These are phyloP conservation scores for Candida namnaoensis DNA, from an alignment of 805 yeast species.

Conservation along the genomic window DNA sequence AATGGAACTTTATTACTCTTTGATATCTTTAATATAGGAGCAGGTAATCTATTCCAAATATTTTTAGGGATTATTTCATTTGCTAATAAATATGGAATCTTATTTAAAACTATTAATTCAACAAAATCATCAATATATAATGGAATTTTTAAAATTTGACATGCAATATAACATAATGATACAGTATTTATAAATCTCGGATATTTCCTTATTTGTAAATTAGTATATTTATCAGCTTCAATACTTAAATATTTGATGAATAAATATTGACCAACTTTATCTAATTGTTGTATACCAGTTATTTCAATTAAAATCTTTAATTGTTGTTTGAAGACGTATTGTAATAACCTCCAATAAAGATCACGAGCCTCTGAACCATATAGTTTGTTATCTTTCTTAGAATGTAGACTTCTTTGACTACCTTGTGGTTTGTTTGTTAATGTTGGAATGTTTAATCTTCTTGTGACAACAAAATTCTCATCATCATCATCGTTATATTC, in stretches of 20 bases:
- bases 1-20: constrained; percentile 32
- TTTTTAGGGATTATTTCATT: constrained; percentile 28
- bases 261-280: background rate
- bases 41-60: constrained; percentile 28
- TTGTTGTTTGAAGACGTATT: background rate
- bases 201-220: too few relatives aligned
- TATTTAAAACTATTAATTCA: constrained; percentile 29
- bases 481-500: constrained; percentile 84
- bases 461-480: constrained; percentile 39
- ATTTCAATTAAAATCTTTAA: too few relatives aligned
- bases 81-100: constrained; percentile 41
- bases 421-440: constrained; percentile 15
- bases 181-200: constrained; percentile 8
- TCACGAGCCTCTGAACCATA: constrained; percentile 2
- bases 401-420: background rate
- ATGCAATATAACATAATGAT: constrained; percentile 40
- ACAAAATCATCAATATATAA: constrained; percentile 41
- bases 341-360: constrained; percentile 2
- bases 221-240: too few relatives aligned
- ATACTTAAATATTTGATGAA: too few relatives aligned
- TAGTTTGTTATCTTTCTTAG: constrained; percentile 5
- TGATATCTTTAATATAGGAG: constrained; percentile 24
- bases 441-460: constrained; percentile 44
- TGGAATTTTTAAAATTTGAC: constrained; percentile 39
- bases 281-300: background rate